Base-by-base conservation (phyloP, 305 asterid genomes). In the Fraxinus velutina region DNA sequence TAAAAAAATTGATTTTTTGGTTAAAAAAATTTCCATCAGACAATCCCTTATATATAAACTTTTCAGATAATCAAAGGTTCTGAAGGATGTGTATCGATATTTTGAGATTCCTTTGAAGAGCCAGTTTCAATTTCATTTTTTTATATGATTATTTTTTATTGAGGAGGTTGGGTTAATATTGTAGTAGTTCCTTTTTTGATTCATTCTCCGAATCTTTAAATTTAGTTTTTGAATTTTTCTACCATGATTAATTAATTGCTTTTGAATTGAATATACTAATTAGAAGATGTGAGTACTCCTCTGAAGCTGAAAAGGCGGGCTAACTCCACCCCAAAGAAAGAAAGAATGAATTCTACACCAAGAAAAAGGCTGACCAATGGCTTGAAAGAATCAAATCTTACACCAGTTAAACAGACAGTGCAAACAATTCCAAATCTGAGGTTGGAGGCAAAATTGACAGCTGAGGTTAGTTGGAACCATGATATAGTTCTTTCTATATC, bases 381-480 rank as follows among this genome's bases (percentile, higher is more conserved):
- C 83, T 80, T 75, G 79, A 88, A 83, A 83, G 92, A 84, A 71
- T 82, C 80, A 71, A 91, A 87, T 82, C 88, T 86, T 81, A 77
- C 84, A 79, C 80, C 50, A 75, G 97, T 87, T 78, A 94, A 88
- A 80, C 90, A 90, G 80, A 84, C 85, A 57, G 17, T 74, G 66
- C 90, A 36, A 57, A 71, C 85, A 34, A 83, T 89, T 83, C 98
- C 98, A 75, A 89, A 93, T 89, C 91, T 93, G 55, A 87, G 97
- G 80, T 86, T 87, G 89, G 99, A 96, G 90, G 97, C 98, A 15
- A 93, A 90, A 83, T 76, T 87, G 81, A 86, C 87, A 47, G 98
- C 99, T 4, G 97, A 94, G 98, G 98, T 96, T 88, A 72, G 85
- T 77, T 73, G 50, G 70, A 68, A 57, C 33, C 62, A 80, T 62